Base-by-base conservation (phyloP, 2,329 filamentous ascomycete genomes). In the Fusarium anguioides region DNA sequence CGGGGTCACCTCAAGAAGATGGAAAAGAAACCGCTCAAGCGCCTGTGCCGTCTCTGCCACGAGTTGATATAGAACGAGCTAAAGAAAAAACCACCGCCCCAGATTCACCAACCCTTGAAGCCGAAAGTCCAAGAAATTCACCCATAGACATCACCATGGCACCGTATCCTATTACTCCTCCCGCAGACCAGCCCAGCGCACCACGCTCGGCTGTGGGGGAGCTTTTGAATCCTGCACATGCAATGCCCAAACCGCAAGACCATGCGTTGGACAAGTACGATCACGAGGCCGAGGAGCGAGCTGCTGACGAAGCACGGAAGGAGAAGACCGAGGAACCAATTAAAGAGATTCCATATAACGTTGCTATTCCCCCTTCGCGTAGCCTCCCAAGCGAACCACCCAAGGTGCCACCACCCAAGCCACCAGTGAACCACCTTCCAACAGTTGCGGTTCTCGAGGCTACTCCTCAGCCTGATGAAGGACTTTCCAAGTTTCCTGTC, bases 91-190 rank as follows among this genome's bases (percentile, higher is more conserved):
- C 42, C 12, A 46, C 41, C 21, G 58, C 60, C 12, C 82, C 84
- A 10, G 78, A 81, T 29, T 87, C 85, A 10, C 84, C 84, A 10
- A 80, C 77, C 24, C 68, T 84, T 45, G 84, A 85, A 59, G 82
- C 83, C 3, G 84, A 84, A 59, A 83, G 80, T 67, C 78, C 80
- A 49, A 85, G 81, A 64, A 81, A 83, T 48, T 89, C 87, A 5
- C 87, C 88, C n/a, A 81, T 89, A 42, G 84, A 89, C 47, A 79
- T 88, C 54, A 76, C 82, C 14, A 77, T 89, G 72, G 87, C 87
- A 17, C 87, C 87, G 0, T 90, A 90, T 74, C 87, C 88, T 4
- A 87, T 89, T 45, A 90, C 88, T 11, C 87, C 88, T 40, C 87
- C 88, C 2, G 84, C 86, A 3, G 84, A 88, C 64, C 81, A 82